Base-by-base conservation (phyloP, 2,329 filamentous ascomycete species). In the Fusarium penzigii region DNA sequence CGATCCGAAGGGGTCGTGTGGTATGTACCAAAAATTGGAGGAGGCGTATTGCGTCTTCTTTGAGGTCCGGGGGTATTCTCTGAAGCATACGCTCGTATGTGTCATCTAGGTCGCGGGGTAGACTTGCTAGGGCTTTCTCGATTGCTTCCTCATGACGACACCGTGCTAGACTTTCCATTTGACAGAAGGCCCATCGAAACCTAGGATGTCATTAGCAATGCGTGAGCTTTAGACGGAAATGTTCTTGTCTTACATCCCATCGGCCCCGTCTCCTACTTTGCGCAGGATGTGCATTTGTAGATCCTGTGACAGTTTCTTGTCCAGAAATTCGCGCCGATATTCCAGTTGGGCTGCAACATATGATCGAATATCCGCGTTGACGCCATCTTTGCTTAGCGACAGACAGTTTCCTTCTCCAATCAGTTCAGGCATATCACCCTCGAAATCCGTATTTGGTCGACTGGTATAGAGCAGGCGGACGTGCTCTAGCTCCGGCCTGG, bases 201-300 rank as follows among this genome's bases (percentile, higher is more conserved):
- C 65, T 65, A 39, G 29, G 40, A 17, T 29, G 36, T 44, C 29
- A 55, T 11, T 41, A 17, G 16, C 17, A 17, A 29, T 43, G 36
- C n/a, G 25, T 41, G 32, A 14, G 12, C 38, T 2, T 2, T 20
- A n/a, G 8, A 10, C 2, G 2, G n/a, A n/a, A 46, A 36, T n/a
- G n/a, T n/a, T n/a, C n/a, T n/a, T n/a, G n/a, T n/a, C 65, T 61
- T 57, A 69, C 67, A 70, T 70, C 38, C 67, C 68, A 29, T 65
- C 52, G 38, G 67, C 61, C 6, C 61, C 36, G 29, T 52, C 49
- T 12, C 57, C 60, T 20, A 65, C 42, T 20, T 52, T 51, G 0
- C 42, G 40, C 11, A 12, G 20, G 29, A 63, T 59, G 13, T 39
- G 6, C 25, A 49, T 10, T 13, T 52, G 11, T 10, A 63, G 29